Evolutionary conservation across 169 alveolate species (phyloP).

Genomic region (Cryptosporidium canis): DNA sequence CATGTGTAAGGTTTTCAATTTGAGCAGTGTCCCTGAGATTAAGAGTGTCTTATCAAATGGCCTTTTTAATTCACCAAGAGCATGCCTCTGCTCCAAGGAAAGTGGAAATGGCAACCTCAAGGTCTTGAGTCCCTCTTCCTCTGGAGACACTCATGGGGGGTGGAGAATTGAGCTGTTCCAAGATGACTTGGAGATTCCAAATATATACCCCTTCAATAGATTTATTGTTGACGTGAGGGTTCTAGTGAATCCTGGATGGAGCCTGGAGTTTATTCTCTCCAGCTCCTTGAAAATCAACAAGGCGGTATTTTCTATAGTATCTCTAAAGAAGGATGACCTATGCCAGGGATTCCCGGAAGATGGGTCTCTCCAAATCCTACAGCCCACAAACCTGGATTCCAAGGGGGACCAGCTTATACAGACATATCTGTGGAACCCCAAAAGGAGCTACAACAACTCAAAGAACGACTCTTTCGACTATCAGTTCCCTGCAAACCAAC

Average conservation of each 20-base stretch:
- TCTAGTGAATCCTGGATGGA: slow-evolving; percentile 63
- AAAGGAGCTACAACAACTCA: not conserved
- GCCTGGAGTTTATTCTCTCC: slow-evolving; percentile 25
- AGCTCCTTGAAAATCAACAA: not conserved
- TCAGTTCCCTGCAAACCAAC: slow-evolving; percentile 29
- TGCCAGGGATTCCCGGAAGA: slow-evolving; percentile 68
- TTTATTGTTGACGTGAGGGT: slow-evolving; percentile 50
- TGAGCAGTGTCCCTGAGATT: not conserved
- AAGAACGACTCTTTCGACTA: not conserved
- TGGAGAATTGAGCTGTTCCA: slow-evolving; percentile 23
- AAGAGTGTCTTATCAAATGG: not conserved
- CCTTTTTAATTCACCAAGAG: not conserved
- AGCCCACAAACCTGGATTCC: not conserved
- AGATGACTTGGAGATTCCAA: slow-evolving; percentile 3
- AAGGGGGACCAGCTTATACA: not conserved
- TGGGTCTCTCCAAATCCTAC: slow-evolving; percentile 14
- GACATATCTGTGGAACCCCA: slow-evolving; percentile 3
- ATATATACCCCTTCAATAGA: slow-evolving; percentile 25
- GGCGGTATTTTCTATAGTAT: slow-evolving; percentile 9
- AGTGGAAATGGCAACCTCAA: not conserved
- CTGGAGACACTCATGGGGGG: slow-evolving; percentile 9
- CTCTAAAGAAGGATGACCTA: slow-evolving; percentile 28
- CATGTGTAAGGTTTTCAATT: not conserved
- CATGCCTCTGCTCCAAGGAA: not conserved
- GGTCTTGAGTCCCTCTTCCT: slow-evolving; percentile 11